Percentiles rank a stretch among this genome's conserved stretches.
Evolutionary conservation across 2,329 filamentous ascomycete species (phyloP).

Genomic region (Botrytis tulipae): DNA sequence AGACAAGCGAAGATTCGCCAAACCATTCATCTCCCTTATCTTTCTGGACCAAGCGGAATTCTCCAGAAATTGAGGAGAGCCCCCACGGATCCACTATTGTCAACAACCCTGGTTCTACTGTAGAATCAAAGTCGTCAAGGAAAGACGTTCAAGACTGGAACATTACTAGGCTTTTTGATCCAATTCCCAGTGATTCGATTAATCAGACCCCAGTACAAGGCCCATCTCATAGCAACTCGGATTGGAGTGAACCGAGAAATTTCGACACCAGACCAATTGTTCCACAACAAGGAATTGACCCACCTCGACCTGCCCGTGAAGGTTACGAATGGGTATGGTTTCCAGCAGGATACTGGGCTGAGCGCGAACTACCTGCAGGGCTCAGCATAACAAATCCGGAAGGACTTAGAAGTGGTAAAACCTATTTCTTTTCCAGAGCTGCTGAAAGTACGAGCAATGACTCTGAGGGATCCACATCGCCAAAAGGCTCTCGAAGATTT

Average conservation of each 20-base stretch:
- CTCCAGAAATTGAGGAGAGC: background rate
- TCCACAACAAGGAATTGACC: constrained; percentile 42
- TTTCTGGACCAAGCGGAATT: constrained; percentile 9
- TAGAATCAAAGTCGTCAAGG: background rate
- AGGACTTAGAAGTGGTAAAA: constrained; percentile 6
- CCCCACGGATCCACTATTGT: background rate
- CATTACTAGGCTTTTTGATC: constrained; percentile 17
- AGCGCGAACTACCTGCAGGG: constrained; percentile 44
- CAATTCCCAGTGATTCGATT: background rate
- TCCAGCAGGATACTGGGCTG: constrained; percentile 62
- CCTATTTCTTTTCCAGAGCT: background rate
- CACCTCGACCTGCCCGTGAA: constrained; percentile 53
- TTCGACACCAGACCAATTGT: constrained; percentile 8
- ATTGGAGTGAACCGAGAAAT: constrained; percentile 28
- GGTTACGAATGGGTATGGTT: constrained; percentile 64
- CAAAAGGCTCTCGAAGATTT: constrained; percentile 14
- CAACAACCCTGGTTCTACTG: background rate
- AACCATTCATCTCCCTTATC: background rate
- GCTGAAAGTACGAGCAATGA: background rate
- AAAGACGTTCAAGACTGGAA: constrained; percentile 20
- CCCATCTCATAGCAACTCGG: constrained; percentile 8
- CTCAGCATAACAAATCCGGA: background rate
- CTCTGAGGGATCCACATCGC: constrained; percentile 13
- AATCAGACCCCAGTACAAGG: background rate
- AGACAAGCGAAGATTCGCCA: constrained; percentile 8